A percentile compares a stretch with the other conserved stretches of the same genome.
Evolutionary conservation across 2,329 filamentous ascomycete genomes (phyloP).

Genomic region (Dichotomopilus funicola): DNA sequence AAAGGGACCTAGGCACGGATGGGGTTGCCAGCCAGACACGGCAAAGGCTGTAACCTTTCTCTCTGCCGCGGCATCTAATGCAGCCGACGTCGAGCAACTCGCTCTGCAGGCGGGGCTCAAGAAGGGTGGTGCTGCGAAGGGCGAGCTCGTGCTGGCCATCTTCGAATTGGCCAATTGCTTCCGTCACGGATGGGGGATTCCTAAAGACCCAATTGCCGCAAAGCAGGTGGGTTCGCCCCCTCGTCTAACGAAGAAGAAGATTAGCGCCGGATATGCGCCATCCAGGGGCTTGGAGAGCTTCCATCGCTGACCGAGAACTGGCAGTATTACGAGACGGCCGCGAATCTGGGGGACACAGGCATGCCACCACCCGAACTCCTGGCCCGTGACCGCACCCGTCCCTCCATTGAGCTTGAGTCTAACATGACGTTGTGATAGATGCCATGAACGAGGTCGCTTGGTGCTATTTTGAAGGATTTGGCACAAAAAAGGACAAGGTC

Average conservation of each 20-base stretch:
- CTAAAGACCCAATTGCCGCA: conserved; percentile 78
- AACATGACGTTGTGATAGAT: conserved; percentile 43
- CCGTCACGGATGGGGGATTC: conserved; percentile 88
- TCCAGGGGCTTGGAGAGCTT: neutral
- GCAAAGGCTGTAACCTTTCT: conserved; percentile 92
- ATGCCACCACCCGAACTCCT: conserved; percentile 26
- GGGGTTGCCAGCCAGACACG: conserved; percentile 58
- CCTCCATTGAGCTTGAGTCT: neutral
- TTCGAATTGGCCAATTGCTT: conserved; percentile 93
- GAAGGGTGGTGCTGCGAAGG: conserved; percentile 90
- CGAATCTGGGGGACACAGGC: conserved; percentile 87
- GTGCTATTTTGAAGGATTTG: conserved; percentile 97
- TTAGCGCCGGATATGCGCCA: conserved; percentile 26
- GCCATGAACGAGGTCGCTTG: conserved; percentile 95
- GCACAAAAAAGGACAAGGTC: conserved; percentile 98
- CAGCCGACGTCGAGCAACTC: conserved; percentile 76
- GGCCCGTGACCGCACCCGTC: conserved; percentile 20
- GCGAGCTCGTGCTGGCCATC: conserved; percentile 91
- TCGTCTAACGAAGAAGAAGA: neutral
- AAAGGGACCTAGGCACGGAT: conserved; percentile 81
- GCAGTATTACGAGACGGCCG: conserved; percentile 95
- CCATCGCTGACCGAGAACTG: conserved; percentile 7
- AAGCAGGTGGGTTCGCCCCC: conserved; percentile 50
- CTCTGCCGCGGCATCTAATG: conserved; percentile 82
- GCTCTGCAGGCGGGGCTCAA: conserved; percentile 82